Evolutionary conservation across 2,329 filamentous ascomycete genomes (phyloP).

Genomic region (Trichoderma harzianum): DNA sequence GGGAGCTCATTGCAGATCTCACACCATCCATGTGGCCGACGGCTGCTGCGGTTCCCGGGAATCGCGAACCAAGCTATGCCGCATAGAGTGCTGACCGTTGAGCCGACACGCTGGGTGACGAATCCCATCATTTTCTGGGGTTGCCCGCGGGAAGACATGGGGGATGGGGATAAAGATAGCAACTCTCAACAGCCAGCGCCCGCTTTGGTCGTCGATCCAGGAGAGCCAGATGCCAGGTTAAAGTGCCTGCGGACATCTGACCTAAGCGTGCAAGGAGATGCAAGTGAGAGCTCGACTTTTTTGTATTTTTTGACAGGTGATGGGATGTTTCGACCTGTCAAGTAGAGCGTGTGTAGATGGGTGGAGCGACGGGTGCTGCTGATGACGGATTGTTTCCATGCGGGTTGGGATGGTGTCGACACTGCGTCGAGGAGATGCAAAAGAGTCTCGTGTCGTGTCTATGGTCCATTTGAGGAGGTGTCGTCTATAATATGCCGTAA

Average conservation of each 20-base stretch:
- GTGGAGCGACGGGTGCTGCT: background rate
- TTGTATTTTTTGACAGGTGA: background rate
- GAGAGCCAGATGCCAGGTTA: background rate
- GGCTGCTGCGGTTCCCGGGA: slow-evolving; percentile 1
- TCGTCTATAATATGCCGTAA: background rate
- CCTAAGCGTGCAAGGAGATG: slow-evolving; percentile 3
- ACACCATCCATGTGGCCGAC: background rate
- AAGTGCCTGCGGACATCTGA: slow-evolving; percentile 3
- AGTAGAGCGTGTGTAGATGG: background rate
- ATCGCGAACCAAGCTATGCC: slow-evolving; percentile 9
- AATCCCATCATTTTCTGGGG: background rate
- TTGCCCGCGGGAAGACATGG: slow-evolving; percentile 11
- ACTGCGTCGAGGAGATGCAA: background rate
- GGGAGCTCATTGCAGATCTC: background rate
- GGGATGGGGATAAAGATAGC: slow-evolving; percentile 7
- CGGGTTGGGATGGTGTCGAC: background rate
- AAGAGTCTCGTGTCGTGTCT: background rate
- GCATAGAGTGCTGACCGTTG: slow-evolving; percentile 16
- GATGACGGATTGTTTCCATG: background rate
- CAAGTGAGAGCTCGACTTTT: slow-evolving; percentile 14
- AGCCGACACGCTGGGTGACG: slow-evolving; percentile 10
- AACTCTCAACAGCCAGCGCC: slow-evolving; percentile 1
- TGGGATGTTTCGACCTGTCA: background rate
- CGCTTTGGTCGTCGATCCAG: slow-evolving; percentile 8
- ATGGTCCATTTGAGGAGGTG: background rate